Evolutionary conservation across 2,329 filamentous ascomycete genomes (phyloP).

Genomic region (Gliomastix tumulicola): DNA sequence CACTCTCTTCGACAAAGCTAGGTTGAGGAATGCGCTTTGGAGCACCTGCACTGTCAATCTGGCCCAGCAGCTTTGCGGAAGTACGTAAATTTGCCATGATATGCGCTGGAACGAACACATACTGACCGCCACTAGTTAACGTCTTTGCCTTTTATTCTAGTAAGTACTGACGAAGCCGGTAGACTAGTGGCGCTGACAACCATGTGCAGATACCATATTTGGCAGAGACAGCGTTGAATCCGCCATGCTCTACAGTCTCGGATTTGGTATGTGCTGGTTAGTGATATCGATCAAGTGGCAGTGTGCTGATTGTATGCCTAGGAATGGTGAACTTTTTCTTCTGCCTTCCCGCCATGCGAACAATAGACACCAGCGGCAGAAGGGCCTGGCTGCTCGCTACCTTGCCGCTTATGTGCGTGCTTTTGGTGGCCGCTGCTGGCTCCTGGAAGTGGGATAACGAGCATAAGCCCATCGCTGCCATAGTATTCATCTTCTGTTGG

Average conservation of each 20-base stretch:
- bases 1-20: constrained; percentile 6
- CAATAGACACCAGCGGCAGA: constrained; percentile 28
- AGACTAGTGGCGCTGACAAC: too few relatives aligned
- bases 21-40: constrained; percentile 11
- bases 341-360: constrained; percentile 26
- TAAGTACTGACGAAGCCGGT: too few relatives aligned
- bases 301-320: too few relatives aligned
- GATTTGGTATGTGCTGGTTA: not conserved
- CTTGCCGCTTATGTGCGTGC: constrained; percentile 24
- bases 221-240: constrained; percentile 8
- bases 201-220: constrained; percentile 7
- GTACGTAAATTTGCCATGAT: not conserved
- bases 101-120: not conserved
- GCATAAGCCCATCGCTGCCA: too few relatives aligned
- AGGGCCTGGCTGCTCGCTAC: constrained; percentile 27
- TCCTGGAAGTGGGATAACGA: not conserved
- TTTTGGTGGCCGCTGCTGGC: not conserved
- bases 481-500: too few relatives aligned
- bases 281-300: not conserved
- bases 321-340: constrained; percentile 19
- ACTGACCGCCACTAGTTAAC: constrained; percentile 20
- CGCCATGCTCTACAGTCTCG: constrained; percentile 16
- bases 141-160: constrained; percentile 37
- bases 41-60: constrained; percentile 17
- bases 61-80: constrained; percentile 18